phyloP scores from a whole-genome alignment of 306 rosid species.

The Begonia peltatifolia region DNA sequence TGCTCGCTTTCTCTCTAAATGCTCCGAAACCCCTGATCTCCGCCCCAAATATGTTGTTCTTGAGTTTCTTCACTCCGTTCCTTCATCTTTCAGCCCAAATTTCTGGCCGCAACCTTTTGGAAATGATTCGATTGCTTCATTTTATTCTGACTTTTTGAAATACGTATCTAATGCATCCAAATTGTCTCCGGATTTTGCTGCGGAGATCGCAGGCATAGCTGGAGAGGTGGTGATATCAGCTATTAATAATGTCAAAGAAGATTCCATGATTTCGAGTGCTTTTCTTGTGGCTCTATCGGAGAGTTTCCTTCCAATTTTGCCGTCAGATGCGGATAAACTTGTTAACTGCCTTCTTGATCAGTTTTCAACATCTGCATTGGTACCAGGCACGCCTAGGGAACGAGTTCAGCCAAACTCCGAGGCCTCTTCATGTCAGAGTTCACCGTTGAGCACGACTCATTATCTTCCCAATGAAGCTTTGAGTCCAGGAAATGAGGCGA shows the following conservation, averaged over 20 bases:
- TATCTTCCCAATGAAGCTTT: conserved; percentile 24
- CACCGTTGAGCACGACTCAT: conserved; percentile 47
- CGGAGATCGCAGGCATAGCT: conserved; percentile 39
- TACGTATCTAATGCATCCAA: conserved; percentile 44
- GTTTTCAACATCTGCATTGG: conserved; percentile 26
- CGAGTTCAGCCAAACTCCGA: conserved; percentile 27
- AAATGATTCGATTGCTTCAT: conserved; percentile 40
- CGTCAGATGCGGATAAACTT: conserved; percentile 43
- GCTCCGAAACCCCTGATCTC: conserved; percentile 48
- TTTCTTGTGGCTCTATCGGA: conserved; percentile 55
- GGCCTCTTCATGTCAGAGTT: conserved; percentile 62
- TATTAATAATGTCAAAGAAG: conserved; percentile 24
- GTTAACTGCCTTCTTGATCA: conserved; percentile 48
- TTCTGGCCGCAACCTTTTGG: conserved; percentile 79
- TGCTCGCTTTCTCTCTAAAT: conserved; percentile 66
- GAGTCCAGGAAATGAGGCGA: conserved; percentile 48
- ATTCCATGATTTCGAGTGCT: conserved; percentile 44
- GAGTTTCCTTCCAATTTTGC: conserved; percentile 47
- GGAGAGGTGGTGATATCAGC: conserved; percentile 49
- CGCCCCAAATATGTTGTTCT: conserved; percentile 55
- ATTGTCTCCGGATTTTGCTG: conserved; percentile 51
- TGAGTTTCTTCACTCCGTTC: conserved; percentile 66
- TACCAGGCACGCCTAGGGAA: conserved; percentile 31
- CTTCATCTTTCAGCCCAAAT: conserved; percentile 42
- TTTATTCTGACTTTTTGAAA: conserved; percentile 45